Evolutionary conservation across 2,329 filamentous ascomycete species (phyloP).

Genomic region (Coniosporium tulheliwenetii): DNA sequence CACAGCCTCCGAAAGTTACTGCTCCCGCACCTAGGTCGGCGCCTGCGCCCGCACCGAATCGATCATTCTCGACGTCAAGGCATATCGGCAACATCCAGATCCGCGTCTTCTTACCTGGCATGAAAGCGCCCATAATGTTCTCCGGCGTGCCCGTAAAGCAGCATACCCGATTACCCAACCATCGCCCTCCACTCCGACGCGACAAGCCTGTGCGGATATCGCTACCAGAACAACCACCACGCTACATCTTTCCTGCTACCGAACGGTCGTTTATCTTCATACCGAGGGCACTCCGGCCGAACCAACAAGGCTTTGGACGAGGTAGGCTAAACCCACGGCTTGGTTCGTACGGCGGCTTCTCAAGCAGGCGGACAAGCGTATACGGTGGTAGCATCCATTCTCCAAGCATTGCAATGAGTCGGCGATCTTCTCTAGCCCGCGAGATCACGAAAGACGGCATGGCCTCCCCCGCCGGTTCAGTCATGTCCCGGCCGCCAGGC

Average conservation of each 20-base stretch:
- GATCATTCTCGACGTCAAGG: slow-evolving; percentile 69
- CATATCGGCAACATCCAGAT: slow-evolving; percentile 75
- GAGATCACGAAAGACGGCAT: slow-evolving; percentile 56
- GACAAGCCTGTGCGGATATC: slow-evolving; percentile 96
- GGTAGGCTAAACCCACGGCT: slow-evolving; percentile 59
- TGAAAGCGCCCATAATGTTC: slow-evolving; percentile 56
- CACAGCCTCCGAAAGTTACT: slow-evolving; percentile 32
- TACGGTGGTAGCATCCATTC: slow-evolving; percentile 72
- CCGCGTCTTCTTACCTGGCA: slow-evolving; percentile 62
- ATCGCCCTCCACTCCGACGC: slow-evolving; percentile 79
- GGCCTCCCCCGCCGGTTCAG: slow-evolving; percentile 67
- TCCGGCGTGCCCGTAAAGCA: slow-evolving; percentile 69
- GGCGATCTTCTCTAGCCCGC: slow-evolving; percentile 63
- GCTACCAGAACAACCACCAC: slow-evolving; percentile 60
- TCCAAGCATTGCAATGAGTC: slow-evolving; percentile 74
- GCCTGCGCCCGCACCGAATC: slow-evolving; percentile 41
- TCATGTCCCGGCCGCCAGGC: slow-evolving; percentile 51
- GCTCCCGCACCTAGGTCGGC: slow-evolving; percentile 16
- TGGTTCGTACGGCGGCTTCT: slow-evolving; percentile 49
- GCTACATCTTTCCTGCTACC: slow-evolving; percentile 79
- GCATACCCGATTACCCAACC: slow-evolving; percentile 87
- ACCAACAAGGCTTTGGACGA: slow-evolving; percentile 61
- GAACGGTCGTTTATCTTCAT: slow-evolving; percentile 98
- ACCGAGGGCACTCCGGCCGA: slow-evolving; percentile 79
- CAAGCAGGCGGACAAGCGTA: slow-evolving; percentile 64